These are phyloP conservation scores for Penicillium parvum DNA, from an alignment of 495 filamentous ascomycete genomes.

Conservation along the genomic window DNA sequence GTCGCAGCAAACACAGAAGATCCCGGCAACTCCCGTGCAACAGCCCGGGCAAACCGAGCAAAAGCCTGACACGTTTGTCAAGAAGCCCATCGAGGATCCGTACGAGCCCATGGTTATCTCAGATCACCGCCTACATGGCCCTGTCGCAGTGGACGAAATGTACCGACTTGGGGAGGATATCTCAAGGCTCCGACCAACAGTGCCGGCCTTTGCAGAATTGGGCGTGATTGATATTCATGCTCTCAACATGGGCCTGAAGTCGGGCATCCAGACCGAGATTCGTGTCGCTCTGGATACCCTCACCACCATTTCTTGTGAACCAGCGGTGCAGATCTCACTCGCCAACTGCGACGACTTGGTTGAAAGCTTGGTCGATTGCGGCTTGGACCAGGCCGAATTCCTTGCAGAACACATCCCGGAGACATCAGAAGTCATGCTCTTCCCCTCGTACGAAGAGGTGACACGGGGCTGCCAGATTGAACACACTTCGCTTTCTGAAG, in stretches of 20 bases:
- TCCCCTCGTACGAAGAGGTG: slow-evolving; percentile 84
- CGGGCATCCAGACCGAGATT: slow-evolving; percentile 82
- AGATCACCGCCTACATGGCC: slow-evolving; percentile 58
- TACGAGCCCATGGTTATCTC: slow-evolving; percentile 56
- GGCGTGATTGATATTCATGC: slow-evolving; percentile 87
- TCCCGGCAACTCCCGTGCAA: slow-evolving; percentile 40
- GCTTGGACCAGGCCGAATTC: slow-evolving; percentile 76
- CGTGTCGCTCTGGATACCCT: slow-evolving; percentile 84
- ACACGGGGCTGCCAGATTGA: slow-evolving; percentile 71
- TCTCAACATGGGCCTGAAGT: slow-evolving; percentile 88
- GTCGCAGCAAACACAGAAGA: slow-evolving; percentile 33
- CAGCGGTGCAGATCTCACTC: slow-evolving; percentile 57
- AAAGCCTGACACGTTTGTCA: slow-evolving; percentile 44
- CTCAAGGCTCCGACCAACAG: slow-evolving; percentile 58
- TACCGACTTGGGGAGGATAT: slow-evolving; percentile 60
- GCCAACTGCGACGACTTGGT: slow-evolving; percentile 81
- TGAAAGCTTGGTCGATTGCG: slow-evolving; percentile 84
- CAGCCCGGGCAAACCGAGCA: slow-evolving; percentile 38
- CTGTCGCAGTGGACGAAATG: slow-evolving; percentile 58
- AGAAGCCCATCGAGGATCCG: slow-evolving; percentile 39
- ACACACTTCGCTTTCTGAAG: slow-evolving; percentile 60
- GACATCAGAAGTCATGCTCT: slow-evolving; percentile 74
- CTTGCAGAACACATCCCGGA: slow-evolving; percentile 76
- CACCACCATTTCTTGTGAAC: slow-evolving; percentile 63
- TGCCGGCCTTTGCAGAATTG: slow-evolving; percentile 72